These are phyloP conservation scores for Kokia cookei DNA, from an alignment of 441 rosid species.

Conservation along the genomic window DNA sequence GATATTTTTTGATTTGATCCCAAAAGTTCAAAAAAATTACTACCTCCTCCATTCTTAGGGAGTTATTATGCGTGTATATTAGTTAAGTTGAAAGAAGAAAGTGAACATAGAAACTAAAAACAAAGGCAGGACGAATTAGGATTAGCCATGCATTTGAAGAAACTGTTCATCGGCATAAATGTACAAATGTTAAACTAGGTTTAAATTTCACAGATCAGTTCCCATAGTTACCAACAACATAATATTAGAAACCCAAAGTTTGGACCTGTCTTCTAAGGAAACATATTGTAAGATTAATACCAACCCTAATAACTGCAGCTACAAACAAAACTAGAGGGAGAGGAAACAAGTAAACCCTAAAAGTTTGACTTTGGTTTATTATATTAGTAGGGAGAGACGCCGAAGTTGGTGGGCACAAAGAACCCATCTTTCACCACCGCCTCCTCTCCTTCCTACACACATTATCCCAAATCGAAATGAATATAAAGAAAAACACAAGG, in stretches of 20 bases:
- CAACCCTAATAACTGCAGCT: not conserved
- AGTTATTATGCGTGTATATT: not conserved
- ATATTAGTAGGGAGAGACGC: slow-evolving; percentile 61
- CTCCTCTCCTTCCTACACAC: slow-evolving; percentile 66
- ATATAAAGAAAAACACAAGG: not conserved
- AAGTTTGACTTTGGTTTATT: not conserved
- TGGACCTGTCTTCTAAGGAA: not conserved
- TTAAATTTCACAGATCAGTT: not conserved
- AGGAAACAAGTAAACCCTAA: slow-evolving; percentile 14
- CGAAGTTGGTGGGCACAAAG: slow-evolving; percentile 58
- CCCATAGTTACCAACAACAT: not conserved
- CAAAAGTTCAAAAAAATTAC: too few relatives aligned
- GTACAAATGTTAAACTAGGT: slow-evolving; percentile 5
- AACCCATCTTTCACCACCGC: slow-evolving; percentile 71
- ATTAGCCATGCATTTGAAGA: not conserved
- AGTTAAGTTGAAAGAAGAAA: not conserved
- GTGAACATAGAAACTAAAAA: not conserved
- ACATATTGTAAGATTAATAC: not conserved
- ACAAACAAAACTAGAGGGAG: not conserved
- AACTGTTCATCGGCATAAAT: not conserved
- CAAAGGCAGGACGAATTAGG: not conserved
- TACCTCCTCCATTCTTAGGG: not conserved
- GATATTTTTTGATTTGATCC: too few relatives aligned
- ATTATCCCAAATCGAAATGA: not conserved
- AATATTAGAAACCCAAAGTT: slow-evolving; percentile 4